phyloP scores from a whole-genome alignment of 352 stramenopile species.

The Phytophthora quininea region DNA sequence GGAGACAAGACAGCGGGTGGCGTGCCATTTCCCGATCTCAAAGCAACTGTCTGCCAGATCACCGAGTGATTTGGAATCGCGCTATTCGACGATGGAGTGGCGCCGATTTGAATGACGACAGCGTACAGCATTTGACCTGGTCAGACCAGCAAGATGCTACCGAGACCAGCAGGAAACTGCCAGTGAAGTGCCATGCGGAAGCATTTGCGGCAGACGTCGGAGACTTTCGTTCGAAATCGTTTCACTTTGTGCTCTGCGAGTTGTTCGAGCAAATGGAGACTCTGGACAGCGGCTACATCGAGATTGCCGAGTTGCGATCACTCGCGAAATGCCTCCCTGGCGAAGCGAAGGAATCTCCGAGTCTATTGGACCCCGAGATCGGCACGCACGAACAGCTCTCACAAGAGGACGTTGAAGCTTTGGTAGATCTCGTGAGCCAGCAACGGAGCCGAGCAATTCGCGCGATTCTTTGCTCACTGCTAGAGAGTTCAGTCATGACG shows the following conservation, averaged over 20 bases:
- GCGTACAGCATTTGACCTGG: neutral
- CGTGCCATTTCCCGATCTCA: slow-evolving; percentile 25
- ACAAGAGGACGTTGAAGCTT: slow-evolving; percentile 19
- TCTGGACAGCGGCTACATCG: slow-evolving; percentile 61
- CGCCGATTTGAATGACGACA: neutral
- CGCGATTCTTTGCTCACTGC: slow-evolving; percentile 45
- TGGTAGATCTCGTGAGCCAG: slow-evolving; percentile 34
- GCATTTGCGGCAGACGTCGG: slow-evolving; percentile 17
- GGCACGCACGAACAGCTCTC: slow-evolving; percentile 29
- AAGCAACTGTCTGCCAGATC: slow-evolving; percentile 33
- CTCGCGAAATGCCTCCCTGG: slow-evolving; percentile 45
- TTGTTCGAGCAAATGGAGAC: slow-evolving; percentile 78
- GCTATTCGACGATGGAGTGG: slow-evolving; percentile 55
- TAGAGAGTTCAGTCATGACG: slow-evolving; percentile 48
- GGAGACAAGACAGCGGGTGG: slow-evolving; percentile 42
- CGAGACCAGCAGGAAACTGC: neutral
- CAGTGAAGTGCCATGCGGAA: neutral
- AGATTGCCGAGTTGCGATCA: slow-evolving; percentile 74
- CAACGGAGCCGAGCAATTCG: slow-evolving; percentile 27
- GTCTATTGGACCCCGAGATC: slow-evolving; percentile 19
- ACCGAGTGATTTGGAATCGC: slow-evolving; percentile 70
- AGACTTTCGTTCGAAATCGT: slow-evolving; percentile 41
- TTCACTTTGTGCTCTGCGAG: slow-evolving; percentile 55
- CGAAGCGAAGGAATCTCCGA: neutral
- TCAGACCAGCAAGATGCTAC: neutral